phyloP scores from a whole-genome alignment of 2,329 filamentous ascomycete genomes.

The Colletotrichum sp. region DNA sequence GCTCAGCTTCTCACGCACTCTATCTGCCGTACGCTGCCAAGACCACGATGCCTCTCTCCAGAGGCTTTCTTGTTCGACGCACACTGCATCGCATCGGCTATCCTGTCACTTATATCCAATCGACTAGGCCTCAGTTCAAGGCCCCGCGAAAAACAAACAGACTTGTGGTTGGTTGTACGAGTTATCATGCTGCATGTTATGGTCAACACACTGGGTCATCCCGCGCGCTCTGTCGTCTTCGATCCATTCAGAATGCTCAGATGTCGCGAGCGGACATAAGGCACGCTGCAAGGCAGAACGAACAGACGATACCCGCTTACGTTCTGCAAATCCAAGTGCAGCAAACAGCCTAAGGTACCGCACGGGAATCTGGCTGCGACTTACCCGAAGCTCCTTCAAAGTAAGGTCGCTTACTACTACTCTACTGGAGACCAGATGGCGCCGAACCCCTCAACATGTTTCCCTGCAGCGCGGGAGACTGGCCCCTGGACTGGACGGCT shows the following conservation, averaged over 20 bases:
- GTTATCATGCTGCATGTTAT: neutral
- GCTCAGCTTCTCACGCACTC: neutral
- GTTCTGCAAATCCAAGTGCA: neutral
- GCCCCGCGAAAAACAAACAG: neutral
- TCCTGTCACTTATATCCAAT: neutral
- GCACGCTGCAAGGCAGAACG: conserved; percentile 7
- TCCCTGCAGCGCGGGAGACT: neutral
- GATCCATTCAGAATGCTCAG: neutral
- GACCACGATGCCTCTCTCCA: neutral
- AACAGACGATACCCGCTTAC: neutral
- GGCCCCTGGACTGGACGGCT: neutral
- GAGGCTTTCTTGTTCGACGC: neutral
- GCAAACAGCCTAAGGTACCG: neutral
- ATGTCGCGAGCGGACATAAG: neutral
- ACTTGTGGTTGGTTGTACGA: neutral
- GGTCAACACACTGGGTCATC: neutral
- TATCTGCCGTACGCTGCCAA: neutral
- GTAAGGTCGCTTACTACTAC: neutral
- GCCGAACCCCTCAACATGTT: neutral
- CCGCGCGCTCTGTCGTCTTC: neutral
- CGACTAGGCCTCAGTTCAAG: neutral
- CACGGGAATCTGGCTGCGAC: conserved; percentile 8
- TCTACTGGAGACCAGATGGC: neutral
- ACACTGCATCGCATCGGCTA: neutral
- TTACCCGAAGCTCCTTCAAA: neutral